Evolutionary conservation across 192 early-diverging fungal species (phyloP).

Genomic region (Pilobolus umbonatus): DNA sequence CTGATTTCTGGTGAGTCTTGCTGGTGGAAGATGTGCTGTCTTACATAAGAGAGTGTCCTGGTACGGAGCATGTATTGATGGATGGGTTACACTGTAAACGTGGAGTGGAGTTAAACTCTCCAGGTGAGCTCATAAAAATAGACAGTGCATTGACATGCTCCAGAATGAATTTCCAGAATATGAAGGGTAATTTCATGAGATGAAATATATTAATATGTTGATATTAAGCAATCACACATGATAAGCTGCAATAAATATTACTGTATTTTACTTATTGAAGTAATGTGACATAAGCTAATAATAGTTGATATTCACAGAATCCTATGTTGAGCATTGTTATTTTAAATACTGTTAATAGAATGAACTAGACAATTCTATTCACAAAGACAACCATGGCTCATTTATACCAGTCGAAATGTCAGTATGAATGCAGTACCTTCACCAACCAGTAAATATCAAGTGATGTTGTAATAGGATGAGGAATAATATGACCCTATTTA

Average conservation of each 20-base stretch:
- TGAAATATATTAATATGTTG: not conserved
- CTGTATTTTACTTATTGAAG: no score
- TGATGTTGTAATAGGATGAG: no score
- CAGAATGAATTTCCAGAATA: constrained; percentile 19
- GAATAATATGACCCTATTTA: no score
- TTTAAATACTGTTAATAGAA: no score
- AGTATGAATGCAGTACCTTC: no score
- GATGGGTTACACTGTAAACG: constrained; percentile 8
- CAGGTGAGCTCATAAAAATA: constrained; percentile 36
- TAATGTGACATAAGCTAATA: no score
- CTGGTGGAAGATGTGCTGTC: constrained; percentile 20
- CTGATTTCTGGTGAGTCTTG: constrained; percentile 31
- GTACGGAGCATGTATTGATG: constrained; percentile 15
- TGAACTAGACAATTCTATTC: no score
- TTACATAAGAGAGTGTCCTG: constrained; percentile 34
- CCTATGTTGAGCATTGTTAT: no score
- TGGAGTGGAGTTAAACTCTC: not conserved
- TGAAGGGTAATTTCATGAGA: no score
- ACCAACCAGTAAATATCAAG: no score
- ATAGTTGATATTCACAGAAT: not conserved
- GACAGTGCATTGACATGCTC: constrained; percentile 42
- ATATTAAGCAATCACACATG: not conserved
- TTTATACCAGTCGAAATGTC: no score
- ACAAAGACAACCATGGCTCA: no score
- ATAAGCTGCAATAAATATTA: not conserved